Evolutionary conservation across 148 eudicot species (phyloP), one percentile per base, ranked within the genome.

Genomic region (Pharnaceum exiguum): DNA sequence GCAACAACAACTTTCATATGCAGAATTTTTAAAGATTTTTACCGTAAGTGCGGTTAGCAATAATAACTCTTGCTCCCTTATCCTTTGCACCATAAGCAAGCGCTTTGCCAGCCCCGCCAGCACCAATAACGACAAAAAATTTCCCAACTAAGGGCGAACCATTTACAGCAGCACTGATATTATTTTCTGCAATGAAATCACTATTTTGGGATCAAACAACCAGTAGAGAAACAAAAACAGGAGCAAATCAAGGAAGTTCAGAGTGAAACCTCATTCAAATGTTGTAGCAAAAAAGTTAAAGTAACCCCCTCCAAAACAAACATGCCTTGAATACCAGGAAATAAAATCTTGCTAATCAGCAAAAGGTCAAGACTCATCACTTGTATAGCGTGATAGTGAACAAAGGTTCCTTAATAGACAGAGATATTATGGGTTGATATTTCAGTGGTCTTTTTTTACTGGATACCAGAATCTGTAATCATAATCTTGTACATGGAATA

Each of bases 121-220:
- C 73, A 36, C 73, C 73, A 24, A 69, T 16, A 11, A 69, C 44
- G 13, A 69, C 73, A 32, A 62, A 69, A 16, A 69, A 21, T 27
- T 69, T 69, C 10, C 66, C 68, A 30, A 57, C 67, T 55, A 69
- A 46, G 1, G 68, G 94, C 43, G 94, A 85, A 35, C 28, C 71
- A 38, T n/a, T 19, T 57, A 33, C 37, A 27, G 3, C 10, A 5
- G 40, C 7, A 27, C n/a, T 27, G 25, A 29, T 42, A 40, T 42
- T 17, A 10, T 35, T 37, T 25, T 37, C 61, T 57, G 36, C 49
- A 40, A 17, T 19, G 1, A 42, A 40, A 57, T 24, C 1, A 2
- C 17, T 10, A 5, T 4, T 15, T 16, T 1, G 1, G 26, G 7
- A 27, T 29, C 16, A 27, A 22, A 0, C 9, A 51, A 29, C 10